A percentile compares a stretch with the other conserved stretches of the same genome.
Conservation (phyloP, 805 yeast genomes). For the Candida cerambycidarum region DNA sequence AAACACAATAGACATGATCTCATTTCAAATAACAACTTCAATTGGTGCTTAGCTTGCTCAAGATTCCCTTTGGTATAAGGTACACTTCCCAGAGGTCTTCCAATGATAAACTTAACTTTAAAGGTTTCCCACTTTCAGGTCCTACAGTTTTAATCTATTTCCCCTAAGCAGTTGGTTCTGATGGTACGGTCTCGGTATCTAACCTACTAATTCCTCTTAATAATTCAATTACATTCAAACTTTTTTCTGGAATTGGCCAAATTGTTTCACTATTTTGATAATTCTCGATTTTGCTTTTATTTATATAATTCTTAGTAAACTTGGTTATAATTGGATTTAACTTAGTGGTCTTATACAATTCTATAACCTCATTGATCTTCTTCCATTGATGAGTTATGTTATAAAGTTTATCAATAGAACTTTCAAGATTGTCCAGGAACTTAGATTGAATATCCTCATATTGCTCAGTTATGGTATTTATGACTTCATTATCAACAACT, state of each 20-base stretch:
- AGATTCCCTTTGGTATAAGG: no score
- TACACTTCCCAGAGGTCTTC: no score
- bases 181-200: slow-evolving; percentile 1
- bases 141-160: no score
- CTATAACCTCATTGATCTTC: slow-evolving; percentile 24
- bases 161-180: no score
- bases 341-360: slow-evolving; percentile 16
- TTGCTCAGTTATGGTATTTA: background rate
- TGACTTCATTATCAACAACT: slow-evolving; percentile 1
- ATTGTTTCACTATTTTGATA: slow-evolving; percentile 5
- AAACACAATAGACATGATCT: no score
- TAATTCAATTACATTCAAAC: slow-evolving; percentile 19
- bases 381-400: slow-evolving; percentile 29
- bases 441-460: slow-evolving; percentile 13
- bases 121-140: no score
- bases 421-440: slow-evolving; percentile 21
- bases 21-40: no score
- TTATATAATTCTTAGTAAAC: slow-evolving; percentile 22
- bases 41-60: no score
- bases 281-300: slow-evolving; percentile 17
- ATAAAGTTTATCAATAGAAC: slow-evolving; percentile 39
- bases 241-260: slow-evolving; percentile 21
- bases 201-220: slow-evolving; percentile 23
- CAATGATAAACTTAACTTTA: no score
- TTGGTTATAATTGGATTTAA: slow-evolving; percentile 21